Evolutionary conservation across 805 yeast genomes (phyloP).

Genomic region (Saccharomyces eubayanus): DNA sequence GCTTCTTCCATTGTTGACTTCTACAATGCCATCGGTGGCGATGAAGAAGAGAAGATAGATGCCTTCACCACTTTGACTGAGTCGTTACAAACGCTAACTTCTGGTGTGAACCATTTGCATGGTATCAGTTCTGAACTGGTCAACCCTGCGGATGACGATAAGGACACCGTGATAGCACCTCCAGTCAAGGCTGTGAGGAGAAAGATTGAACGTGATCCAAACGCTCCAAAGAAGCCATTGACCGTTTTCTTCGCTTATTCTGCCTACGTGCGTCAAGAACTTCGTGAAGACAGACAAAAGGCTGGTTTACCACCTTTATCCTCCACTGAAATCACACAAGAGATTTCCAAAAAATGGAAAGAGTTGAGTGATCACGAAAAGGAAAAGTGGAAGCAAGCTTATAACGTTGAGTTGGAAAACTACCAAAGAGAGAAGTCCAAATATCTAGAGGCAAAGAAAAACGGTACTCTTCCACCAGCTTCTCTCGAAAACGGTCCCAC

Average conservation of each 20-base stretch:
- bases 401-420: slow-evolving; percentile 36
- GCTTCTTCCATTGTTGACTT: slow-evolving; percentile 73
- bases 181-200: slow-evolving; percentile 32
- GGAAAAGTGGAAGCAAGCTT: slow-evolving; percentile 58
- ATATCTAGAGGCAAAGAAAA: slow-evolving; percentile 40
- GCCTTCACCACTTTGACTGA: slow-evolving; percentile 38
- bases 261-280: slow-evolving; percentile 59
- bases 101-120: slow-evolving; percentile 30
- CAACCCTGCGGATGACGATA: slow-evolving; percentile 30
- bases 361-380: slow-evolving; percentile 61
- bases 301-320: slow-evolving; percentile 55
- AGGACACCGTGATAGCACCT: slow-evolving; percentile 16
- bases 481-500: slow-evolving; percentile 25
- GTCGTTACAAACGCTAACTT: slow-evolving; percentile 34
- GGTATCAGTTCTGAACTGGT: slow-evolving; percentile 25
- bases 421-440: slow-evolving; percentile 41
- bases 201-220: slow-evolving; percentile 66
- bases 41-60: slow-evolving; percentile 39
- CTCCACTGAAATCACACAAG: slow-evolving; percentile 70
- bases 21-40: slow-evolving; percentile 49
- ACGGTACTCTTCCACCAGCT: slow-evolving; percentile 27
- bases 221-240: slow-evolving; percentile 91
- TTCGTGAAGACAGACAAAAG: slow-evolving; percentile 58
- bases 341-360: slow-evolving; percentile 75
- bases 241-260: slow-evolving; percentile 79